Conservation (phyloP, 2,329 filamentous ascomycete genomes). For the Ophiobolus disseminans region DNA sequence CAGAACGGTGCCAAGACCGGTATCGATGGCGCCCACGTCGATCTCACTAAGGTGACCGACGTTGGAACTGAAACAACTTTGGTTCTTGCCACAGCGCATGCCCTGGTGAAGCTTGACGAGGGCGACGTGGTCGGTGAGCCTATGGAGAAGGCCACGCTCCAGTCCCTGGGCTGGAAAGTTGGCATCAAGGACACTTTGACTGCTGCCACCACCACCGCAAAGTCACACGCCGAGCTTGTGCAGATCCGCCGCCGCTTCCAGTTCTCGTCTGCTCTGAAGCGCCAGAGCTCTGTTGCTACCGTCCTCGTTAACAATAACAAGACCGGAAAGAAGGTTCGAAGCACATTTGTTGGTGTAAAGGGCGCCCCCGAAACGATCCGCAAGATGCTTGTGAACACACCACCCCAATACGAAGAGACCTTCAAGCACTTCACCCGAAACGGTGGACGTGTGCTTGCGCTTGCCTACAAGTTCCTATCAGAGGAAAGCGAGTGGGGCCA, state of each 20-base stretch:
- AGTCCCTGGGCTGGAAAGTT: conserved; percentile 90
- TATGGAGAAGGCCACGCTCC: conserved; percentile 96
- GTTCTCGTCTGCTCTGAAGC: conserved; percentile 94
- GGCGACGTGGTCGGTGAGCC: conserved; percentile 97
- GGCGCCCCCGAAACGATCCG: conserved; percentile 96
- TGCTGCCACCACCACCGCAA: conserved; percentile 65
- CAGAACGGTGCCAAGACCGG: conserved; percentile 71
- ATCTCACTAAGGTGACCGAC: conserved; percentile 73
- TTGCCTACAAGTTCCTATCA: conserved; percentile 92
- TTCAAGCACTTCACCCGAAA: conserved; percentile 98
- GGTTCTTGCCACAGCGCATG: conserved; percentile 93
- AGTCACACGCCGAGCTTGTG: conserved; percentile 71
- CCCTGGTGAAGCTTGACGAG: conserved; percentile 93
- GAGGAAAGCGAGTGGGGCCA: conserved; percentile 81
- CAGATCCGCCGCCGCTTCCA: conserved; percentile 98
- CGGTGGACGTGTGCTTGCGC: conserved; percentile 88
- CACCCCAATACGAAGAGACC: conserved; percentile 92
- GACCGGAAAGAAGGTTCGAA: conserved; percentile 76
- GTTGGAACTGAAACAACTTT: conserved; percentile 84
- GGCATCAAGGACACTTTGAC: conserved; percentile 85
- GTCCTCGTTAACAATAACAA: conserved; percentile 74
- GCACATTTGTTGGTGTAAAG: conserved; percentile 94
- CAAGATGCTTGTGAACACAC: conserved; percentile 85
- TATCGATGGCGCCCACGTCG: conserved; percentile 81
- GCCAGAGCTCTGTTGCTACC: conserved; percentile 91